Base-by-base conservation (phyloP, 352 stramenopile species). In the Phytopythium ostracodes region DNA sequence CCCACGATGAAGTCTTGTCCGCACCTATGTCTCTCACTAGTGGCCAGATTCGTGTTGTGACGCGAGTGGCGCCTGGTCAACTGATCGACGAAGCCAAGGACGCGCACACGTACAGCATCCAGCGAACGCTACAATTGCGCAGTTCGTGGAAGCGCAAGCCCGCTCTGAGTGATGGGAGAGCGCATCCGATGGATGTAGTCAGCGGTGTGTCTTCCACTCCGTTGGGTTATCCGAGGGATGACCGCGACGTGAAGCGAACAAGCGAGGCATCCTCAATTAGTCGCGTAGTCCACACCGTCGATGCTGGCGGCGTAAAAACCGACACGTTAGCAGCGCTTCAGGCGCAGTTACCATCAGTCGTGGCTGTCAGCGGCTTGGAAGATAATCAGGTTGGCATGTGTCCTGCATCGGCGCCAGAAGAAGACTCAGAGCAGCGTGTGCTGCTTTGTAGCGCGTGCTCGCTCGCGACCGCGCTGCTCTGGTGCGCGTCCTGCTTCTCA, bases 401-500 rank as follows among this genome's bases (percentile, higher is more conserved):
- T 29, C 15, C 46, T 10, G 14, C 24, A 3, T 31, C 46, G 17
- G 24, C 14, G 2, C 24, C 12, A 20, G 24, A 53, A 35, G 46
- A 53, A 53, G 46, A 52, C 2, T 24, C 46, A 17, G 60, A 68
- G 12, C 59, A 81, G 22, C 42, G 70, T 25, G 54, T 75, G 52
- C 70, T 90, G 7, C 54, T 88, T 11, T 90, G 81, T 46, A 72
- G 73, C 18, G 57, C 54, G 7, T 88, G 78, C 58, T 63, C 64
- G 1, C 15, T 61, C 27, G 43, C 67, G 15, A 43, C 64, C 18
- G 81, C 81, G n/a, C 64, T 66, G 18, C 62, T 90, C 9, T 90
- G 81, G 81, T 90, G 81, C 35, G 71, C 81, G 2, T 69, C 72
- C 5, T 90, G 81, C 56, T 90, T 90, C 47, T 73, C 67, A 1